phyloP scores from a whole-genome alignment of 495 filamentous ascomycete genomes.

The Hypomontagnella submonticulosa region DNA sequence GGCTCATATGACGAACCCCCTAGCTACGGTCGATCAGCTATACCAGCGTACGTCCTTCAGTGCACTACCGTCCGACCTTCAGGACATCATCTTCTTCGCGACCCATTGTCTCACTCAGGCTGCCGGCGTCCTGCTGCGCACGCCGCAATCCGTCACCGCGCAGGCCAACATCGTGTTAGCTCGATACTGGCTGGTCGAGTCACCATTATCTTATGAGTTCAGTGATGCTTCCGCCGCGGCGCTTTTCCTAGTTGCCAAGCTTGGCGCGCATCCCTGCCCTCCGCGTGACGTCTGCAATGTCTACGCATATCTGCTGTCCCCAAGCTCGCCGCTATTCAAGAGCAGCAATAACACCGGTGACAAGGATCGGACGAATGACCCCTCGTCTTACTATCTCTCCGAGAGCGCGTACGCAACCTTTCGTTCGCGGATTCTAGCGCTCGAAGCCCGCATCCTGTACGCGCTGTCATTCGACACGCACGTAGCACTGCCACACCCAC shows the following conservation, averaged over 20 bases:
- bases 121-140: slow-evolving; percentile 83
- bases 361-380: slow-evolving; percentile 46
- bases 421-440: slow-evolving; percentile 69
- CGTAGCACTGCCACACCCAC: slow-evolving; percentile 82
- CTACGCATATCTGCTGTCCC: slow-evolving; percentile 82
- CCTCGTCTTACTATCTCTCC: slow-evolving; percentile 75
- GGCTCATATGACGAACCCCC: slow-evolving; percentile 78
- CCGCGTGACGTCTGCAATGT: slow-evolving; percentile 85
- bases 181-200: slow-evolving; percentile 80
- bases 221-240: slow-evolving; percentile 81
- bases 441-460: slow-evolving; percentile 80
- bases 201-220: slow-evolving; percentile 59
- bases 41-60: slow-evolving; percentile 62
- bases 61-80: slow-evolving; percentile 80
- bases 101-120: slow-evolving; percentile 84
- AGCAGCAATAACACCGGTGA: slow-evolving; percentile 16
- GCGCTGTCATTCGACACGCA: slow-evolving; percentile 84
- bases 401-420: slow-evolving; percentile 74
- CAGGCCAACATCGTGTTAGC: slow-evolving; percentile 88
- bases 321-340: slow-evolving; percentile 68
- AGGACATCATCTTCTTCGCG: slow-evolving; percentile 74
- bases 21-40: slow-evolving; percentile 86
- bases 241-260: slow-evolving; percentile 85
- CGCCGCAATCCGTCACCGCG: slow-evolving; percentile 90
- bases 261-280: slow-evolving; percentile 78